Base-by-base conservation (phyloP, 331 rosid species). In the Quercus lobata region DNA sequence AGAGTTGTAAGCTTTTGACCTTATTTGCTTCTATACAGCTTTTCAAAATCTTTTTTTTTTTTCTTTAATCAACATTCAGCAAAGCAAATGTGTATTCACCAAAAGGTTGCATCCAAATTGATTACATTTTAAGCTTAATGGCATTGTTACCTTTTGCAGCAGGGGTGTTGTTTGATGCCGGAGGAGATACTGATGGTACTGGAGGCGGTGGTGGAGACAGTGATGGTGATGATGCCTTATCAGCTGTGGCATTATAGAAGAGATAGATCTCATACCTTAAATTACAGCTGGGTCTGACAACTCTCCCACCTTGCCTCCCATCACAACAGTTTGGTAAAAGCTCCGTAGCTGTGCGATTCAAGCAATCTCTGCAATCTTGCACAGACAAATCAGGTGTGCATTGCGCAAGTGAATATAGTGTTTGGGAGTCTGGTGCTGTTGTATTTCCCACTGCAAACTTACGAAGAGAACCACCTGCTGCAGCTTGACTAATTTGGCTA, bases 381-480 rank as follows among this genome's bases (percentile, higher is more conserved):
- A 29, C 21, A 1, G 78, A 61, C 69, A 83, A 25, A 27, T 83
- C 84, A 1, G 83, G 87, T 2, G 83, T 69, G 76, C 85, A 83
- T 52, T 83, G 81, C 11, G 69, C 73, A 16, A 74, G 77, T 5
- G 78, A 83, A 30, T 22, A 73, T 10, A 87, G 18, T 14, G 12
- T 25, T 61, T 61, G 7, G 69, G 11, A 25, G n/a, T 27, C 5
- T 62, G 35, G 19, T 0, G 19, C 30, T 19, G 35, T 1, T 6
- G 35, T 21, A 1, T 21, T 4, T 29, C 78, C 78, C 5, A n/a
- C 22, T 35, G 71, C 78, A 75, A 41, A 75, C 78, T 41, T 75
- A 18, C 44, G 29, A n/a, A 16, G 78, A 61, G 69, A 37, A 29
- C 54, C 78, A 34, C 57, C 37, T 27, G 69, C 18, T 14, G 69